Base-by-base conservation (phyloP, 441 rosid species). In the Arabidopsis lyrata region DNA sequence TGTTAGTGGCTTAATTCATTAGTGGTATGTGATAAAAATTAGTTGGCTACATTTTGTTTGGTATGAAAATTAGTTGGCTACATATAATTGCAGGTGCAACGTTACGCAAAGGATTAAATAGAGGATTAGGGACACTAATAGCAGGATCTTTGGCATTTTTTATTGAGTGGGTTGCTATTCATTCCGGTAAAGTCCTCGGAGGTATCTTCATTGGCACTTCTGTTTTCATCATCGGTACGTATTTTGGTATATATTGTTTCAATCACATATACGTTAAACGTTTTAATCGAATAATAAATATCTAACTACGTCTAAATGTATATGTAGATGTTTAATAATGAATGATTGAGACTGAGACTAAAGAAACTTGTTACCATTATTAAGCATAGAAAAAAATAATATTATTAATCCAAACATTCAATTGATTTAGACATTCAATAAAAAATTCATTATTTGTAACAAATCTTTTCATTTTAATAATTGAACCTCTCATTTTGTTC, bases 111-210 rank as follows among this genome's bases (percentile, higher is more conserved):
- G 97, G 98, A 31, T 56, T 91, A 59, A 90, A 90, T 24, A 88
- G 97, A 10, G 93, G 90, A 59, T 57, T 88, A 29, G 98, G 97
- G 78, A 91, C 96, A 6, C 39, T 90, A 70, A 5, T 88, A 24
- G 98, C 97, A 29, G 95, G 92, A 41, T 90, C 83, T 6, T 68
- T 93, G 72, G 98, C 97, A 15, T 86, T 85, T 74, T 66, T 87
- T 12, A 84, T 81, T 1, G 94, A 92, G 47, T 75, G 76, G 50
- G 67, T 84, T 16, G 93, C 88, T 55, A 83, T 77, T 63, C 54
- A 69, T 35, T 48, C 86, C 54, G 88, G 88, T 31, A 84, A 90
- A 27, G 36, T 79, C 45, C 82, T 90, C 49, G 77, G 80, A 36
- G 74, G 85, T 65, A 63, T 91, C 48, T 42, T 83, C 70, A 77